Percentiles rank a stretch among this genome's conserved stretches.
These are phyloP conservation scores for Scheffersomyces quercinus DNA, from an alignment of 1,139 yeast genomes.

Conservation along the genomic window DNA sequence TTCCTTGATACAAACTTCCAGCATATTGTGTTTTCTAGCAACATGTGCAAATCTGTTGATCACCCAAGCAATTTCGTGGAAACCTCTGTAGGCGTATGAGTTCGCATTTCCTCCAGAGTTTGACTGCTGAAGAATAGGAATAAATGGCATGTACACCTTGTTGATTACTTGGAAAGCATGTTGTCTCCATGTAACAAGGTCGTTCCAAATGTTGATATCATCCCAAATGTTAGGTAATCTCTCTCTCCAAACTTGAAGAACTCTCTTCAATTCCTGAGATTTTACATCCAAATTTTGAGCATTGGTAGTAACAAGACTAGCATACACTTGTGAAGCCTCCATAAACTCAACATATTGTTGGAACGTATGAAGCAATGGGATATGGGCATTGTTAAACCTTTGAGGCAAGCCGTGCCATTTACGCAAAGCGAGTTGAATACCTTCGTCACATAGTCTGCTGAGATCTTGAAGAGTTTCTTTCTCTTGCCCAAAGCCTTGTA, in stretches of 20 bases:
- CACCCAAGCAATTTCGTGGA: conserved; percentile 99
- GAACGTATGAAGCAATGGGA: conserved; percentile 87
- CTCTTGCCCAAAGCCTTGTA: conserved; percentile 93
- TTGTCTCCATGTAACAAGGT: conserved; percentile 96
- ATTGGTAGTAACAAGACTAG: conserved; percentile 84
- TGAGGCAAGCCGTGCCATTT: conserved; percentile 93
- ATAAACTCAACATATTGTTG: conserved; percentile 97
- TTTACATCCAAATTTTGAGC: conserved; percentile 90
- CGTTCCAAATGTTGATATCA: conserved; percentile 97
- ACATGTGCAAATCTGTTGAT: conserved; percentile 98
- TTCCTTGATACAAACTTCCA: conserved; percentile 93
- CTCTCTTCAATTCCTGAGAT: conserved; percentile 91
- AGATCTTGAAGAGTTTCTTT: conserved; percentile 80
- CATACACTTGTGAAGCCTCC: conserved; percentile 95
- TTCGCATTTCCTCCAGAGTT: conserved; percentile 73
- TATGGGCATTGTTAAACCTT: conserved; percentile 80
- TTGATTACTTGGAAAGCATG: conserved; percentile 98
- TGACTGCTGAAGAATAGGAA: conserved; percentile 80
- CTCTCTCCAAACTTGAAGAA: conserved; percentile 96
- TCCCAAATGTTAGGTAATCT: conserved; percentile 96
- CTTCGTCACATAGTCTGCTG: conserved; percentile 89
- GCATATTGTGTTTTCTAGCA: conserved; percentile 94
- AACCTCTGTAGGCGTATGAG: conserved; percentile 94
- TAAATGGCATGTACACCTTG: conserved; percentile 89
- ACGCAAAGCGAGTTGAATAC: conserved; percentile 86